These are phyloP conservation scores for Oryza nivara DNA, from an alignment of 176 grass and related monocot species.

Conservation along the genomic window DNA sequence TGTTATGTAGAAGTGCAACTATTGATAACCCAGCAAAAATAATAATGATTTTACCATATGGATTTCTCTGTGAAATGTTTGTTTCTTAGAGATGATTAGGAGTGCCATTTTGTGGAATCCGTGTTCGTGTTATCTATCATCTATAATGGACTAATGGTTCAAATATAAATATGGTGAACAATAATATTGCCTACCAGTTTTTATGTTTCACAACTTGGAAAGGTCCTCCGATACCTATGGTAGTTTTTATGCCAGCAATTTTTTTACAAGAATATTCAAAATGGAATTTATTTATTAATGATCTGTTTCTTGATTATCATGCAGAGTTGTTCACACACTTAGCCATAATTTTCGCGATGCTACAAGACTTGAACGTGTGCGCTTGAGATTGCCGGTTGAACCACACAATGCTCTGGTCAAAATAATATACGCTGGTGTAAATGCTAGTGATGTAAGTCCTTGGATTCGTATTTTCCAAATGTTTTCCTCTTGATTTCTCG, in stretches of 20 bases:
- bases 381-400: slow-evolving; percentile 75
- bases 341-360: slow-evolving; percentile 87
- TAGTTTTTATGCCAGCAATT: slow-evolving; percentile 24
- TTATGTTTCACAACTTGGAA: not conserved
- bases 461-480: slow-evolving; percentile 21
- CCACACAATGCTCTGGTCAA: slow-evolving; percentile 80
- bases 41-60: not conserved
- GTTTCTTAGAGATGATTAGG: slow-evolving; percentile 11
- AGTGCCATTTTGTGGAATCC: slow-evolving; percentile 19
- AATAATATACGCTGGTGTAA: slow-evolving; percentile 96
- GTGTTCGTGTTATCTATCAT: not conserved
- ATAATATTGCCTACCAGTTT: slow-evolving; percentile 13
- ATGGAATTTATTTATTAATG: slow-evolving; percentile 21
- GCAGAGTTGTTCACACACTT: slow-evolving; percentile 94
- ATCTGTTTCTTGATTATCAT: slow-evolving; percentile 42
- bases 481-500: slow-evolving; percentile 25
- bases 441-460: slow-evolving; percentile 98
- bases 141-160: not conserved
- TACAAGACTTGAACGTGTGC: slow-evolving; percentile 72
- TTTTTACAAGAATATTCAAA: slow-evolving; percentile 10
- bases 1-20: not conserved
- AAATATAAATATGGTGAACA: not conserved
- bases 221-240: not conserved
- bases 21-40: not conserved
- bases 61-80: slow-evolving; percentile 6